phyloP scores from a whole-genome alignment of 2,329 filamentous ascomycete species.

The Berkeleyomyces basicola region DNA sequence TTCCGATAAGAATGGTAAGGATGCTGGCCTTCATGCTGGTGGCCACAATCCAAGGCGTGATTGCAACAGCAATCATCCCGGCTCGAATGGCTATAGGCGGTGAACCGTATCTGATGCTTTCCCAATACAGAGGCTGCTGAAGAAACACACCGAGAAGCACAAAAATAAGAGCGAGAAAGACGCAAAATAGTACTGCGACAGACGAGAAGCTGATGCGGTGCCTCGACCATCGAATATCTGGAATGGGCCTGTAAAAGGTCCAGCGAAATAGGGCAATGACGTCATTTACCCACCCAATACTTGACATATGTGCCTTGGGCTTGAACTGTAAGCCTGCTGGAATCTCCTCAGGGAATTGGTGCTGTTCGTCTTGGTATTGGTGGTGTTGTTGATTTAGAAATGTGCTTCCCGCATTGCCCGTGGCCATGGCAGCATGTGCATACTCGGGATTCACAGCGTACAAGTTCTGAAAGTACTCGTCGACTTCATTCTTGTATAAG shows the following conservation, averaged over 20 bases:
- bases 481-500: constrained; percentile 58
- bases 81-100: constrained; percentile 74
- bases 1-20: constrained; percentile 68
- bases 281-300: constrained; percentile 59
- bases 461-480: constrained; percentile 42
- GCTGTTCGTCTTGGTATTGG: not conserved
- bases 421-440: constrained; percentile 30
- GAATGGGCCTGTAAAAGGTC: constrained; percentile 77
- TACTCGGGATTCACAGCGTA: constrained; percentile 35
- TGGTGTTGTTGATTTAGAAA: not conserved
- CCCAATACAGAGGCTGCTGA: constrained; percentile 76
- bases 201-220: constrained; percentile 67
- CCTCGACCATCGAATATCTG: constrained; percentile 51
- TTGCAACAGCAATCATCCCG: constrained; percentile 81
- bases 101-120: constrained; percentile 72
- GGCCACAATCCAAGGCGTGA: constrained; percentile 84
- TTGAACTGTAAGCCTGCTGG: constrained; percentile 29
- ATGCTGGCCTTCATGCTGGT: constrained; percentile 85
- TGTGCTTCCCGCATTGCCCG: constrained; percentile 33
- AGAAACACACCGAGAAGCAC: constrained; percentile 70
- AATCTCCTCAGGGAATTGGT: not conserved
- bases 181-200: constrained; percentile 51
- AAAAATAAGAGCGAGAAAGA: constrained; percentile 52
- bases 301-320: constrained; percentile 59
- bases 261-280: constrained; percentile 69